Base-by-base conservation (phyloP, 192 early-diverging fungal genomes). In the Coemansia sp. region DNA sequence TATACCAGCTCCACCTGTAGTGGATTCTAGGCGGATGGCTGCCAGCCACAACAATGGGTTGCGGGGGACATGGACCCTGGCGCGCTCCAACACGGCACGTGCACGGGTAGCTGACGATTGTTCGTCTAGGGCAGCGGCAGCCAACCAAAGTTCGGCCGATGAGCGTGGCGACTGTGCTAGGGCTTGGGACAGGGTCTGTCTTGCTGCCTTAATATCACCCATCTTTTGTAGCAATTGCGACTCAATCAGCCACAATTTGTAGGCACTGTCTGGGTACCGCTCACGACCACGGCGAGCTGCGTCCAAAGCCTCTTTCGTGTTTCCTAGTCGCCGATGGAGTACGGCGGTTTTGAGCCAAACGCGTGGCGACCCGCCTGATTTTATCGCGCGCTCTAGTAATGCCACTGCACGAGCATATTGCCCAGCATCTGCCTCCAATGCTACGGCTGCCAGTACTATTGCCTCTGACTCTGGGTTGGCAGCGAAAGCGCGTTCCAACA, bases 281-380 rank as follows among this genome's bases (percentile, higher is more conserved):
- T 61, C 68, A 16, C 94, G 68, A 2, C 85, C 96, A 66, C 89
- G 70, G 6, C 89, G 81, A 14, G 93, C 72, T 7, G 97, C 66
- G 17, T 78, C 64, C 33, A 95, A 69, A 10, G 96, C 96, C 49
- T 77, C 85, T 6, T 84, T 72, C n/a, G 77, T 69, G 38, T 90
- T 77, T 8, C 83, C 86, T 39, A 94, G 72, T 66, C 95, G 90
- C 26, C 96, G 84, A 70, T 98, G 91, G 32, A 99, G 80, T 26
- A 92, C 89, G 0, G 89, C 93, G 5, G 91, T 91, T 67, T 99
- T 99, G 92, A 99, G 95, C 96, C 96, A 99, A 1, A 99, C 94
- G 64, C 87, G 85, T 40, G 90, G 80, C n/a, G 44, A 47, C 28
- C 43, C 43, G 33, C 47, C 61, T 43, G 70, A 76, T 14, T 28